Conservation (phyloP, 495 filamentous ascomycete genomes). For the Daldinia loculata region DNA sequence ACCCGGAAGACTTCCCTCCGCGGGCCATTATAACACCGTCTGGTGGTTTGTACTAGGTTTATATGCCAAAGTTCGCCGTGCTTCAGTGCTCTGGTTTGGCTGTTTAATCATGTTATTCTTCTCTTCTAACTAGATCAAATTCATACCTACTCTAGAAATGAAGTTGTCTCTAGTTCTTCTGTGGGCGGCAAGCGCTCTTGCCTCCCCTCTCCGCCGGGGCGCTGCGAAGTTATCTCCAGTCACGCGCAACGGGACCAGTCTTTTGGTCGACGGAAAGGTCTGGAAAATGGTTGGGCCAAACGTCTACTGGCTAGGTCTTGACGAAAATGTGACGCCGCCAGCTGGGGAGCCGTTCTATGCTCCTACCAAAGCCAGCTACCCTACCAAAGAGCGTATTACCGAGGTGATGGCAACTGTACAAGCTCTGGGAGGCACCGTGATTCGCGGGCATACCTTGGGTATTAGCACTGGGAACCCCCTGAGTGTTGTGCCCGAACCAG, state of each 20-base stretch:
- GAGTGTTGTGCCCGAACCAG: constrained; percentile 56
- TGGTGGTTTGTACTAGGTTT: neutral
- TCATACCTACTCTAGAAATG: neutral
- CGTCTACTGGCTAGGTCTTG: constrained; percentile 66
- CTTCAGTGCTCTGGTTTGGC: neutral
- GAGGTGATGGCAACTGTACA: constrained; percentile 62
- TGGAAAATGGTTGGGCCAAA: constrained; percentile 64
- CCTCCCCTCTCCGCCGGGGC: constrained; percentile 20
- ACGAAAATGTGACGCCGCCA: constrained; percentile 64
- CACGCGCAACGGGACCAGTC: constrained; percentile 52
- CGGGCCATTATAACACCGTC: constrained; percentile 40
- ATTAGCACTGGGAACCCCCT: constrained; percentile 63
- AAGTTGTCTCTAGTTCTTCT: constrained; percentile 24
- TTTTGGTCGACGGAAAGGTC: constrained; percentile 52
- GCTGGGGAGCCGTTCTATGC: constrained; percentile 60
- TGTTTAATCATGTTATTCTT: neutral
- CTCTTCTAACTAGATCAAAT: neutral
- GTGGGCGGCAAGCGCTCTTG: constrained; percentile 6
- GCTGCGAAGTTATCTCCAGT: constrained; percentile 44
- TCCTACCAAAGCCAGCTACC: constrained; percentile 59
- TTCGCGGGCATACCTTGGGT: constrained; percentile 64
- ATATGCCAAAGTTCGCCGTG: constrained; percentile 2
- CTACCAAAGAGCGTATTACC: constrained; percentile 61
- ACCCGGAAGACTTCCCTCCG: constrained; percentile 37
- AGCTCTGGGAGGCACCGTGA: constrained; percentile 61